These are phyloP conservation scores for Solanum tarapatanum DNA, from an alignment of 257 asterid genomes.

Conservation along the genomic window DNA sequence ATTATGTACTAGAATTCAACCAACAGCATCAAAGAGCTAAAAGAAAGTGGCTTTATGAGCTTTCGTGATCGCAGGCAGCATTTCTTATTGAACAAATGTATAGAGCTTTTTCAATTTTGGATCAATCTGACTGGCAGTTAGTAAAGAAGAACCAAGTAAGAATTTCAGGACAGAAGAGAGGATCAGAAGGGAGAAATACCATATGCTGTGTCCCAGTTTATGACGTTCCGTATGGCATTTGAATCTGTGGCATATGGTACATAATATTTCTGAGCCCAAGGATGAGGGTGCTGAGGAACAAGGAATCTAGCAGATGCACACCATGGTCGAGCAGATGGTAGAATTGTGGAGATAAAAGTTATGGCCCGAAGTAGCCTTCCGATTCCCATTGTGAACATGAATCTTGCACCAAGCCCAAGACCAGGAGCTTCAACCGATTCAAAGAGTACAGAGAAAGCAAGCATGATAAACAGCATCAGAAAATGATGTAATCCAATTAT, in stretches of 20 bases:
- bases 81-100: neutral
- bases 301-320: slow-evolving; percentile 78
- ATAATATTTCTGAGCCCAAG: slow-evolving; percentile 85
- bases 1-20: neutral
- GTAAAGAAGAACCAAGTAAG: neutral
- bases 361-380: slow-evolving; percentile 87
- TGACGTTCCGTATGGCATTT: slow-evolving; percentile 52
- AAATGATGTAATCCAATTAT: slow-evolving; percentile 88
- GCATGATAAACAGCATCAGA: slow-evolving; percentile 94
- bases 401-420: slow-evolving; percentile 85
- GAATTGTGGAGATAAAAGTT: slow-evolving; percentile 78
- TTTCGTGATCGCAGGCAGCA: neutral
- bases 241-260: slow-evolving; percentile 75
- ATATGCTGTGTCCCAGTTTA: slow-evolving; percentile 61
- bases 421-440: slow-evolving; percentile 93
- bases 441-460: slow-evolving; percentile 80
- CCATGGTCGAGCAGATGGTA: slow-evolving; percentile 99
- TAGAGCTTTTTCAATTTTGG: neutral
- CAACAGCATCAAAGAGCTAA: neutral
- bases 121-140: neutral
- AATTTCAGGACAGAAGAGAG: neutral
- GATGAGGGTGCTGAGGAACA: slow-evolving; percentile 74
- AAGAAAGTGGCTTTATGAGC: neutral
- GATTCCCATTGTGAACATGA: slow-evolving; percentile 93
- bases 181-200: slow-evolving; percentile 26